phyloP scores from a whole-genome alignment of 2,329 filamentous ascomycete genomes.

The Phialemoniopsis sp. region DNA sequence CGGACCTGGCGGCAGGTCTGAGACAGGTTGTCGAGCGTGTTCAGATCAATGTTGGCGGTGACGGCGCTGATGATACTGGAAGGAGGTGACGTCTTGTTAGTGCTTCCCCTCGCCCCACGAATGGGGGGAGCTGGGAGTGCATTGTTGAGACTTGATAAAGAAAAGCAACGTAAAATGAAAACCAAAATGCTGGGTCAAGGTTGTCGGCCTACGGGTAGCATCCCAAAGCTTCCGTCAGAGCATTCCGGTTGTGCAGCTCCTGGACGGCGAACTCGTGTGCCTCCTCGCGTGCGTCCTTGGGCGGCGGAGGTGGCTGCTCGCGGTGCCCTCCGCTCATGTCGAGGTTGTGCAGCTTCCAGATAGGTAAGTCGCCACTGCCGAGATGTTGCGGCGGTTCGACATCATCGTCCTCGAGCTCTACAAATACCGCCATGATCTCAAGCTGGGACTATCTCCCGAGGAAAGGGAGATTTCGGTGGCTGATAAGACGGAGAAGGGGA shows the following conservation, averaged over 20 bases:
- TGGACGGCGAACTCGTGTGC: conserved; percentile 16
- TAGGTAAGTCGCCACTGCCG: conserved; percentile 14
- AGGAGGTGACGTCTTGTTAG: conserved; percentile 8
- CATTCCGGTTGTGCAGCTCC: conserved; percentile 51
- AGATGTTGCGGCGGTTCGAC: conserved; percentile 16
- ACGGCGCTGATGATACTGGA: conserved; percentile 72
- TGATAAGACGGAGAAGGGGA: not conserved
- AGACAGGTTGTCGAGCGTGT: conserved; percentile 79
- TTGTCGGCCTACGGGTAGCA: conserved; percentile 62
- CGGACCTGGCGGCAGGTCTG: conserved; percentile 78
- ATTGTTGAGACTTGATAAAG: conserved; percentile 6
- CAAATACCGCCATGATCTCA: conserved; percentile 22
- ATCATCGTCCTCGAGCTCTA: conserved; percentile 25
- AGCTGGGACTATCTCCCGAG: conserved; percentile 1
- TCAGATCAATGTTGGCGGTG: conserved; percentile 76
- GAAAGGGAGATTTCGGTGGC: not conserved
- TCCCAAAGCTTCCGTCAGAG: conserved; percentile 57
- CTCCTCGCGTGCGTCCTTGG: conserved; percentile 10
- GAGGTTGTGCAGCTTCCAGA: conserved; percentile 13
- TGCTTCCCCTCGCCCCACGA: conserved; percentile 2
- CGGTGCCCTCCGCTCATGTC: conserved; percentile 15
- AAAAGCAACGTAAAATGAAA: conserved; percentile 12
- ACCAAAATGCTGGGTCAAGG: conserved; percentile 10
- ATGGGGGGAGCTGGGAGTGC: not conserved
- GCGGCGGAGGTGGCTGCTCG: conserved; percentile 5